Evolutionary conservation across 2,329 filamentous ascomycete genomes (phyloP).

Genomic region (Xylariaceae sp.): DNA sequence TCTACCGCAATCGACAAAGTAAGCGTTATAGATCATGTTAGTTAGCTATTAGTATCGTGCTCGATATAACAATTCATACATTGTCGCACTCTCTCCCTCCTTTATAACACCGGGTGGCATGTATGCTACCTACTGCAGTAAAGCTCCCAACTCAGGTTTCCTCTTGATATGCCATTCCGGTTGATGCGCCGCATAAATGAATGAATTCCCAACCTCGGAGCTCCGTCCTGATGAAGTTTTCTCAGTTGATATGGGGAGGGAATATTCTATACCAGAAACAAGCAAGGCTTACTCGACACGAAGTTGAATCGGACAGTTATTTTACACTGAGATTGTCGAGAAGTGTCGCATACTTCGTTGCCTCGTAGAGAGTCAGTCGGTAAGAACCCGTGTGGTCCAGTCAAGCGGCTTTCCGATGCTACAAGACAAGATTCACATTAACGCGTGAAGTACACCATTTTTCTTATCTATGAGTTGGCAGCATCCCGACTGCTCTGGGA

Average conservation of each 20-base stretch:
- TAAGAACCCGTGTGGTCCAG: conserved; percentile 17
- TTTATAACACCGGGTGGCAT: conserved; percentile 11
- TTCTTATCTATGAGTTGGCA: conserved; percentile 56
- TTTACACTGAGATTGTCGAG: conserved; percentile 29
- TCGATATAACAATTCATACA: conserved; percentile 16
- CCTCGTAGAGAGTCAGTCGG: conserved; percentile 18
- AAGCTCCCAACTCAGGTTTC: conserved; percentile 12
- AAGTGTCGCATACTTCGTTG: conserved; percentile 14
- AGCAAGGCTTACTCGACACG: conserved; percentile 15
- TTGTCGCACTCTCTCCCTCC: conserved; percentile 8
- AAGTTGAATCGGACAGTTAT: conserved; percentile 26
- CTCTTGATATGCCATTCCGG: conserved; percentile 15
- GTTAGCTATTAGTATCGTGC: conserved; percentile 12
- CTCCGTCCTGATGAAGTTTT: conserved; percentile 14
- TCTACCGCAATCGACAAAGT: too few species aligned
- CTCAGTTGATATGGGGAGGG: conserved; percentile 19
- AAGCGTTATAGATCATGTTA: conserved; percentile 11
- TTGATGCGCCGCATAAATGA: conserved; percentile 22
- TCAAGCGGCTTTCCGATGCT: conserved; percentile 4
- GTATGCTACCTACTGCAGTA: conserved; percentile 6
- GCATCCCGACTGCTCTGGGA: conserved; percentile 86
- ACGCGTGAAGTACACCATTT: conserved; percentile 10
- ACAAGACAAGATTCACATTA: conserved; percentile 5
- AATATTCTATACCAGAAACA: conserved; percentile 32
- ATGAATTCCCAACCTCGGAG: conserved; percentile 17